Evolutionary conservation across 1,139 yeast genomes (phyloP), one percentile per base, ranked within the genome.

Genomic region (Blastobotrys illinoisensis): DNA sequence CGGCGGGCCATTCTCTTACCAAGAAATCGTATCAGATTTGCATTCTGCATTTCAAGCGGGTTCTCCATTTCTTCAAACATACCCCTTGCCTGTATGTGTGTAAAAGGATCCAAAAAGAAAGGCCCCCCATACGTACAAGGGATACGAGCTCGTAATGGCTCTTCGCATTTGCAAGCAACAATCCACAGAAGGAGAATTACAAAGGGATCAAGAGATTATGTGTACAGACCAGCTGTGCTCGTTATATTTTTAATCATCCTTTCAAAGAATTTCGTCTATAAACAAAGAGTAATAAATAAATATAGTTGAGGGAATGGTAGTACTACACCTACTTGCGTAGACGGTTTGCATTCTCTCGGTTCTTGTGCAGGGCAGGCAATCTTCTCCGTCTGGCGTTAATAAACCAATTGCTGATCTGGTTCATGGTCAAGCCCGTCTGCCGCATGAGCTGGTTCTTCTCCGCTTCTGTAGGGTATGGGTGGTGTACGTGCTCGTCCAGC

Each of bases 351-450:
- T 51, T 51, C 46, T 52, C 51, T 23, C 51, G 46, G 26, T 48
- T 45, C 48, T 55, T 58, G 47, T 66, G 64, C 57, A 61, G 57
- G 13, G 68, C 61, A 36, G 72, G 72, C 28, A 89, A 81, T 69
- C 88, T 85, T 65, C 99, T 77, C 67, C 98, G 79, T 67, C 99
- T 80, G 26, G 97, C 97, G 70, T 93, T 93, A 65, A 93, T 93
- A 68, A 93, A 93, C 98, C 99, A 93, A 70, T 93, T 93, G 60
- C 95, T 85, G 58, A 93, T 79, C 70, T 93, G 99, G 62, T 90
- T 96, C 69, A 88, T 83, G 58, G 91, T 87, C 65, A 93, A 79
- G 0, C 97, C 97, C 0, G 99, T 93, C 66, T 82, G 80, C 63
- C 80, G 76, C 78, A 90, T 82, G 61, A 93, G 76, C 63, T 86